Conservation (phyloP, 2,329 filamentous ascomycete genomes). For the Diplodia intermedia region DNA sequence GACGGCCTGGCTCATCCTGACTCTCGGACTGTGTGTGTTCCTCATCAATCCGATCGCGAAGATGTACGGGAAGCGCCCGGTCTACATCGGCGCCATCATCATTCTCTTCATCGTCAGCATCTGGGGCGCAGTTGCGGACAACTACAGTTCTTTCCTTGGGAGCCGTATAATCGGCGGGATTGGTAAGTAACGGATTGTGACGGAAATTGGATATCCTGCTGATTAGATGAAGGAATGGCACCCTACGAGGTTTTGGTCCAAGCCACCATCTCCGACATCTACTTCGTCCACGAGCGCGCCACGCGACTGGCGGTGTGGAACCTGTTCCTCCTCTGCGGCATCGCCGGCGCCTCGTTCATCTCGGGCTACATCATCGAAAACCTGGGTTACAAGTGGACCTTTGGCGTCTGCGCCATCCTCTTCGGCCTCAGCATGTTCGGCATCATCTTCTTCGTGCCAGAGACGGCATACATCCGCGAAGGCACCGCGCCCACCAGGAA, state of each 20-base stretch:
- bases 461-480: conserved; percentile 40
- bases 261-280: conserved; percentile 56
- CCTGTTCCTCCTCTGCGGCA: conserved; percentile 50
- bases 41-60: conserved; percentile 61
- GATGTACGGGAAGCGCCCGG: conserved; percentile 58
- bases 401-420: conserved; percentile 51
- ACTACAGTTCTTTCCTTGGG: conserved; percentile 56
- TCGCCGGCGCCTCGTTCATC: conserved; percentile 48
- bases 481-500: background rate
- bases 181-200: conserved; percentile 34
- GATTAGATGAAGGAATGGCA: conserved; percentile 49
- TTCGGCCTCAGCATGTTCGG: conserved; percentile 43
- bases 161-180: conserved; percentile 57
- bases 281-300: conserved; percentile 55
- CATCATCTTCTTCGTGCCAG: conserved; percentile 43
- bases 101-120: conserved; percentile 58
- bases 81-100: conserved; percentile 57
- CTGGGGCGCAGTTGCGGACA: conserved; percentile 55
- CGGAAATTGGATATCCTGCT: background rate
- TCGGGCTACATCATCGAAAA: conserved; percentile 51
- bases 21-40: conserved; percentile 58
- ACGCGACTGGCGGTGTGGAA: conserved; percentile 51
- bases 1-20: conserved; percentile 59
- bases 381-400: conserved; percentile 52
- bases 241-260: conserved; percentile 61